Percentiles rank a stretch among this genome's conserved stretches.
These are phyloP conservation scores for Tephrocybe sp. DNA, from an alignment of 768 basidiomycete species.

Conservation along the genomic window DNA sequence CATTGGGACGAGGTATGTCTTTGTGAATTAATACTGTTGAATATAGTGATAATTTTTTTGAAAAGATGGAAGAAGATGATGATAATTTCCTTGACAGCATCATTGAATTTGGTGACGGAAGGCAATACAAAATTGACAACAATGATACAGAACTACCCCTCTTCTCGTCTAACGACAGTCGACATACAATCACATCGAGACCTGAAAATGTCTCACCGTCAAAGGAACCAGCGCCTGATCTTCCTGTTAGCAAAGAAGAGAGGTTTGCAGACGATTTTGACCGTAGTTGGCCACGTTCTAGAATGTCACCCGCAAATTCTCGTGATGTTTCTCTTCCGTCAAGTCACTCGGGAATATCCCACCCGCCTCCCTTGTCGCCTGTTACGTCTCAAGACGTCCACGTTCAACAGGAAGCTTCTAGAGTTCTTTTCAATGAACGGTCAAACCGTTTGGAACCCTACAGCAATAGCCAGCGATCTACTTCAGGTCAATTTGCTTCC, in stretches of 20 bases:
- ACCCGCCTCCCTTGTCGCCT: conserved; percentile 31
- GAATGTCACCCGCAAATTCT: conserved; percentile 42
- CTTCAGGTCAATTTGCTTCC: conserved; percentile 36
- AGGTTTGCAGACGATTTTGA: conserved; percentile 94
- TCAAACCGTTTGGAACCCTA: conserved; percentile 89
- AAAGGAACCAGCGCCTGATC: conserved; percentile 25
- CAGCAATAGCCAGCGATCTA: conserved; percentile 45
- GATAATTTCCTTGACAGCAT: conserved; percentile 86
- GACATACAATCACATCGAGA: conserved; percentile 17
- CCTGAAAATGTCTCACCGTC: conserved; percentile 17
- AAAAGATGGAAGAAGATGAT: conserved; percentile 89
- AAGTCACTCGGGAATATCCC: conserved; percentile 19
- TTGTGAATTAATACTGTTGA: conserved; percentile 1
- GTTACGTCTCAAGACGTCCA: conserved; percentile 34
- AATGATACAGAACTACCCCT: conserved; percentile 26
- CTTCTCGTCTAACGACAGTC: conserved; percentile 25
- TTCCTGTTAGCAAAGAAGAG: conserved; percentile 78
- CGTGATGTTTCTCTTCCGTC: conserved; percentile 37
- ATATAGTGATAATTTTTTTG: background rate
- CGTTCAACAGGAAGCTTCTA: conserved; percentile 56
- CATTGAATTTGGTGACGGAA: conserved; percentile 95
- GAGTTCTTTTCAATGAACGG: conserved; percentile 93
- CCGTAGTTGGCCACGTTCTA: conserved; percentile 89
- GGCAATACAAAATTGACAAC: conserved; percentile 80
- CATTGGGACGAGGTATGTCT: conserved; percentile 95